Base-by-base conservation (phyloP, 345 rosid genomes). In the Rhizophora mangle region DNA sequence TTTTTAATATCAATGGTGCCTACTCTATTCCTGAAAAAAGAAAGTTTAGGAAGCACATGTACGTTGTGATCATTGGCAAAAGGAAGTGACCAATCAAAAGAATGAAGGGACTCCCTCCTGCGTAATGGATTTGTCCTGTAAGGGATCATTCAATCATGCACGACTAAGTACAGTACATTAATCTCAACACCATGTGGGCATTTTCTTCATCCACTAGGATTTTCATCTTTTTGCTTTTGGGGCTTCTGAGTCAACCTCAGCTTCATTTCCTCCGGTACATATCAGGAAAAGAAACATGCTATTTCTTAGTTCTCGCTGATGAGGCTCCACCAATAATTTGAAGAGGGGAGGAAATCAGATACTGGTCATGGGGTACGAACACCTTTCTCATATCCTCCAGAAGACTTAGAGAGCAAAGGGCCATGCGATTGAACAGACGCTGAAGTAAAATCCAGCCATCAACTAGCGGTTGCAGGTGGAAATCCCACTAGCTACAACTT, bases 71-170 rank as follows among this genome's bases (percentile, higher is more conserved):
- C 77, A 85, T 80, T 76, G 67, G 76, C 79, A 70, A 54, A 31
- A 76, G 74, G 77, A 70, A 65, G 76, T 83, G 86, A 73, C 82
- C 73, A 77, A 74, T 74, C 81, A 69, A 82, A 66, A 53, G 64
- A 67, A 29, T 62, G 70, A 82, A 71, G 71, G 62, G 80, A 69
- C 77, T 70, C 54, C 30, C 43, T 63, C 70, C 79, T 76, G 73
- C 64, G 30, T 66, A 34, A 68, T 74, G 63, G 80, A 76, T 68
- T 73, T 79, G 71, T 73, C 76, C 78, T 51, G 76, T 58, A 60
- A 62, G 68, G 18, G 72, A 75, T 69, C 77, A 78, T 78, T 75
- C 81, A 80, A 81, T 74, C 87, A 81, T 83, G 86, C 82, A 82
- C 65, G 83, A 78, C 83, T 68, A 31, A 62, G 72, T 70, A 81